Conservation (phyloP, 768 basidiomycete species). For the Neoboletus magnificus region DNA sequence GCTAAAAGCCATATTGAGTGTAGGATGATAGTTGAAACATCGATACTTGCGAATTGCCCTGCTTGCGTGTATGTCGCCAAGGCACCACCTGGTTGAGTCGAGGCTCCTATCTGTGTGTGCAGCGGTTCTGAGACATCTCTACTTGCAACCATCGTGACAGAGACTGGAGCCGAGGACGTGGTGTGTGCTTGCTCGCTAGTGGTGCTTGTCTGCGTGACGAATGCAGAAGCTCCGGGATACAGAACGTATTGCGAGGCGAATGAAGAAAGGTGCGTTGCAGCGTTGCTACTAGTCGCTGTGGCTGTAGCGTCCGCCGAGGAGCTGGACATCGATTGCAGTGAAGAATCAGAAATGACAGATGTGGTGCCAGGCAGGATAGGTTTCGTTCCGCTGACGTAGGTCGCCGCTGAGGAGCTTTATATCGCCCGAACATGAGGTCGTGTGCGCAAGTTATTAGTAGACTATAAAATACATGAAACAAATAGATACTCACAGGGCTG, state of each 20-base stretch:
- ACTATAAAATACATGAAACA: background rate
- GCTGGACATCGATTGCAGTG: background rate
- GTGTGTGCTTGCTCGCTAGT: conserved; percentile 37
- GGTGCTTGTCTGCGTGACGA: conserved; percentile 37
- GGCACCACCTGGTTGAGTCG: conserved; percentile 43
- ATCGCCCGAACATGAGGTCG: background rate
- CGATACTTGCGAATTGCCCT: conserved; percentile 28
- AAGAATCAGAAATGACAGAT: conserved; percentile 1
- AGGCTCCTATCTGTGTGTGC: conserved; percentile 45
- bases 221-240: background rate
- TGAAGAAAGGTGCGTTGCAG: background rate
- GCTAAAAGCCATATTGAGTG: conserved; percentile 4
- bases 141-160: conserved; percentile 37
- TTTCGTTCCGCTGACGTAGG: background rate
- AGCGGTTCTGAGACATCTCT: conserved; percentile 40
- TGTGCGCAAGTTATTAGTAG: background rate
- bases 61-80: conserved; percentile 47
- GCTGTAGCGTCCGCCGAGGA: background rate
- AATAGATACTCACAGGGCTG: background rate
- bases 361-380: background rate
- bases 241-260: background rate
- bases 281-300: background rate
- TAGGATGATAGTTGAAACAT: background rate
- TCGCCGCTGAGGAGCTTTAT: background rate
- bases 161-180: conserved; percentile 37